Evolutionary conservation across 129 eudicot genomes (phyloP).

Genomic region (Tagetes patula): DNA sequence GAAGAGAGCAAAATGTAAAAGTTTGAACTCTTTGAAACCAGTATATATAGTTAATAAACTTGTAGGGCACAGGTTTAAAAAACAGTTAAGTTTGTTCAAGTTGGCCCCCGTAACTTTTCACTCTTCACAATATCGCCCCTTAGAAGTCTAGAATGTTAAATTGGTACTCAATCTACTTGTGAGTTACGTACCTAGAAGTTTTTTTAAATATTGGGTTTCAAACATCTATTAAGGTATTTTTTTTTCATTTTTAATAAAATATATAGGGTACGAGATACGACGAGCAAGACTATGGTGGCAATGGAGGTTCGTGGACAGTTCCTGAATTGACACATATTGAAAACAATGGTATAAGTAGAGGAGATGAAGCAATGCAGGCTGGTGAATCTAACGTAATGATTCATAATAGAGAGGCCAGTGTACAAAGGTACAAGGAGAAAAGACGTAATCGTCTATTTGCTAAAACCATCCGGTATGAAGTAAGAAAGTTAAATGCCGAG

Average conservation of each 20-base stretch:
- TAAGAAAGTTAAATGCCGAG: slow-evolving; percentile 83
- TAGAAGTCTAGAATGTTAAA: slow-evolving; percentile 12
- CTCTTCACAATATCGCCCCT: neutral
- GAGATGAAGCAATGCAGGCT: slow-evolving; percentile 15
- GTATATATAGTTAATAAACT: neutral
- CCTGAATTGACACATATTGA: slow-evolving; percentile 46
- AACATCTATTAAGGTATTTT: neutral
- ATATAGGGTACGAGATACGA: slow-evolving; percentile 19
- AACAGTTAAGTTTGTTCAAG: neutral
- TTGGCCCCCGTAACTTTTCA: slow-evolving; percentile 5
- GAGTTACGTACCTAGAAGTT: no score
- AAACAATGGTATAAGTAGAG: slow-evolving; percentile 8
- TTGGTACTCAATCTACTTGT: neutral
- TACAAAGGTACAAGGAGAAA: slow-evolving; percentile 84
- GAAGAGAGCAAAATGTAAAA: no score
- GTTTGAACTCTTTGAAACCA: no score
- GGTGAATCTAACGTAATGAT: slow-evolving; percentile 26
- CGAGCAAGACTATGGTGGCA: slow-evolving; percentile 37
- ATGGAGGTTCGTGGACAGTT: slow-evolving; percentile 58
- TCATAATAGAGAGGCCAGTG: slow-evolving; percentile 70
- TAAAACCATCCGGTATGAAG: slow-evolving; percentile 74
- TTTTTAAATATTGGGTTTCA: neutral
- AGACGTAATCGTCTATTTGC: slow-evolving; percentile 77
- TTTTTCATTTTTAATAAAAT: no score
- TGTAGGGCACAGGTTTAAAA: slow-evolving; percentile 12